A percentile compares a stretch with the other conserved stretches of the same genome.
phyloP scores from a whole-genome alignment of 176 grass and related monocot species.

The Cocos nucifera region DNA sequence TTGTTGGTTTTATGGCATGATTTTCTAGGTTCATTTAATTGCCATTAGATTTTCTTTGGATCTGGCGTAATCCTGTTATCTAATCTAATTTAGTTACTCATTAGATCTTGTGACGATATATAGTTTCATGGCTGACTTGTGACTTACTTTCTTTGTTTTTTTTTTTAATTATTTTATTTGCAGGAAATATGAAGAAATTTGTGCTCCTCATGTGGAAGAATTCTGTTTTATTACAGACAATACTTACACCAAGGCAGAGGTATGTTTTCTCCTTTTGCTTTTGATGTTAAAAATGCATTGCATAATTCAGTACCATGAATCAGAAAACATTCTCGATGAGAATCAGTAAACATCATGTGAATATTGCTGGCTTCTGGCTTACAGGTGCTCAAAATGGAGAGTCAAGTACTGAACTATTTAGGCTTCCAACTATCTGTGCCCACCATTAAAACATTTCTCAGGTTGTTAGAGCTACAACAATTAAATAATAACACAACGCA shows the following conservation, averaged over 20 bases:
- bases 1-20: too few species aligned
- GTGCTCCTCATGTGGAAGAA: slow-evolving; percentile 58
- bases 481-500: too few species aligned
- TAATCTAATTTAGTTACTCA: too few species aligned
- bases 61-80: too few species aligned
- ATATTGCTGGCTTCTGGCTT: slow-evolving; percentile 19
- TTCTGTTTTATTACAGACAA: slow-evolving; percentile 83
- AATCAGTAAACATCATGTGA: too few species aligned
- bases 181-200: slow-evolving; percentile 95
- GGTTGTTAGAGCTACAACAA: slow-evolving; percentile 25
- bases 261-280: slow-evolving; percentile 28
- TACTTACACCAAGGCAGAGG: slow-evolving; percentile 66
- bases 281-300: neutral
- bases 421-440: slow-evolving; percentile 74
- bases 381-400: slow-evolving; percentile 83
- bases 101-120: too few species aligned
- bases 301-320: neutral
- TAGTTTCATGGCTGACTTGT: too few species aligned
- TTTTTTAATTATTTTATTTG: neutral
- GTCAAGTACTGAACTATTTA: slow-evolving; percentile 42
- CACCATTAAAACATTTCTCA: slow-evolving; percentile 76
- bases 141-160: neutral
- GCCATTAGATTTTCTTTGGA: too few species aligned
- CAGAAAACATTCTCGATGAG: too few species aligned
- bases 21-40: too few species aligned